These are phyloP conservation scores for Chytriomyces sp. DNA, from an alignment of 192 early-diverging fungal species.

Conservation along the genomic window DNA sequence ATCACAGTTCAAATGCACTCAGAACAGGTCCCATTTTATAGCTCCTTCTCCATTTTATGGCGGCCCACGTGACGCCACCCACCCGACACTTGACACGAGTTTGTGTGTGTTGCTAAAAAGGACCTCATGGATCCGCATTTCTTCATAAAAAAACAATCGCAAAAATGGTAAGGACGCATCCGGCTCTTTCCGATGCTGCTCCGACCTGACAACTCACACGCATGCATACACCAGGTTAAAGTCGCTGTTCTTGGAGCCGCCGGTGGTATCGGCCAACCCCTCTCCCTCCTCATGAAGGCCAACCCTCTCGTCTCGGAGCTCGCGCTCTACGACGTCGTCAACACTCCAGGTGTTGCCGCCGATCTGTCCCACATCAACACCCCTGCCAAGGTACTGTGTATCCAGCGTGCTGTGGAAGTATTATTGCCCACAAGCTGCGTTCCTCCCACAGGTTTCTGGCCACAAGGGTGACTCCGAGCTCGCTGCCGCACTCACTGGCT, in stretches of 20 bases:
- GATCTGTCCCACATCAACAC: constrained; percentile 95
- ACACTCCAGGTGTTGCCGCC: constrained; percentile 95
- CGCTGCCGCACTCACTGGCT: constrained; percentile 69
- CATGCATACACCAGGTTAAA: constrained; percentile 40
- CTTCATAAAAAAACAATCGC: too few species aligned
- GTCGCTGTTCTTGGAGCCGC: constrained; percentile 67
- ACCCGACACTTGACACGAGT: too few species aligned
- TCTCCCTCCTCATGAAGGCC: constrained; percentile 92
- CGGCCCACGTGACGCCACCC: too few species aligned
- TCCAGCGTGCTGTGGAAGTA: neutral
- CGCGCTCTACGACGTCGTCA: constrained; percentile 95
- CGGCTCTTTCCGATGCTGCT: neutral
- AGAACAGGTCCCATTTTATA: too few species aligned
- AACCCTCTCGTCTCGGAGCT: constrained; percentile 85
- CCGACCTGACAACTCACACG: neutral
- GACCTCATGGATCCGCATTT: too few species aligned
- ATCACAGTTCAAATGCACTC: too few species aligned
- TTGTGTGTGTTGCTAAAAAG: too few species aligned
- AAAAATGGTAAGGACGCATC: neutral
- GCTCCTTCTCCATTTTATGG: too few species aligned
- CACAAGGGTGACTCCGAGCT: constrained; percentile 72
- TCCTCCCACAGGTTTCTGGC: constrained; percentile 54
- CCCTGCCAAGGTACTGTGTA: constrained; percentile 56
- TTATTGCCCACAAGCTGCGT: neutral
- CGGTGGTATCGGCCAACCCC: constrained; percentile 97